Conservation (phyloP, 2,329 filamentous ascomycete species). For the Pseudogymnoascus sp. region DNA sequence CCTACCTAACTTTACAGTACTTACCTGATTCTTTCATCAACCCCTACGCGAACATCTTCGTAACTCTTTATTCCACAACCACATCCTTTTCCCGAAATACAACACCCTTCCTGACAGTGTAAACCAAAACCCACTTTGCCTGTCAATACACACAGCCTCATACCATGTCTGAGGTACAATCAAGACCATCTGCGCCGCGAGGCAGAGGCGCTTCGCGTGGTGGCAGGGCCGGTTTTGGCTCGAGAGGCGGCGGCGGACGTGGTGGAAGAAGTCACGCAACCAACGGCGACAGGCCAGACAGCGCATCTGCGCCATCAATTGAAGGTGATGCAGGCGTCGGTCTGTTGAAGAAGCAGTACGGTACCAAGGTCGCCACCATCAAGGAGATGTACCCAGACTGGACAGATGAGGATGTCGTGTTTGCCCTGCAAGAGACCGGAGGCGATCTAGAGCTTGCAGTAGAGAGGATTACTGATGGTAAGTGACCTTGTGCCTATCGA, state of each 20-base stretch:
- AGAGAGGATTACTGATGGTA: slow-evolving; percentile 73
- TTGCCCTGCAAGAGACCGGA: slow-evolving; percentile 81
- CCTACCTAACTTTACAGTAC: neutral
- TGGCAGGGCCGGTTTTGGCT: slow-evolving; percentile 67
- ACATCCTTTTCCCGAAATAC: slow-evolving; percentile 6
- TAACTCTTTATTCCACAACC: slow-evolving; percentile 6
- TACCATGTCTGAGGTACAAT: slow-evolving; percentile 89
- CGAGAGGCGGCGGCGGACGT: slow-evolving; percentile 51
- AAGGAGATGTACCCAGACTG: slow-evolving; percentile 92
- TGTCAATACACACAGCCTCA: slow-evolving; percentile 23
- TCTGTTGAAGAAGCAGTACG: slow-evolving; percentile 85
- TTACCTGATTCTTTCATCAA: slow-evolving; percentile 8
- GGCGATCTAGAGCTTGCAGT: slow-evolving; percentile 69
- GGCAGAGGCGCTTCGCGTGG: slow-evolving; percentile 87
- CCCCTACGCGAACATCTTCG: slow-evolving; percentile 7
- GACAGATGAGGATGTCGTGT: slow-evolving; percentile 91
- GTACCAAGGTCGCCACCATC: slow-evolving; percentile 67
- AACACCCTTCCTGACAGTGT: neutral
- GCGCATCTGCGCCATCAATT: slow-evolving; percentile 49
- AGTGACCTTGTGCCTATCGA: slow-evolving; percentile 17
- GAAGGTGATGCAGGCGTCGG: slow-evolving; percentile 85
- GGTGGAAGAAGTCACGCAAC: slow-evolving; percentile 56
- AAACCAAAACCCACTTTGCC: neutral
- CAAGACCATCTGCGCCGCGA: slow-evolving; percentile 72
- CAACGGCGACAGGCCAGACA: slow-evolving; percentile 63